Base-by-base conservation (phyloP, 1,284 basidiomycete species). In the Trametes polyzona region DNA sequence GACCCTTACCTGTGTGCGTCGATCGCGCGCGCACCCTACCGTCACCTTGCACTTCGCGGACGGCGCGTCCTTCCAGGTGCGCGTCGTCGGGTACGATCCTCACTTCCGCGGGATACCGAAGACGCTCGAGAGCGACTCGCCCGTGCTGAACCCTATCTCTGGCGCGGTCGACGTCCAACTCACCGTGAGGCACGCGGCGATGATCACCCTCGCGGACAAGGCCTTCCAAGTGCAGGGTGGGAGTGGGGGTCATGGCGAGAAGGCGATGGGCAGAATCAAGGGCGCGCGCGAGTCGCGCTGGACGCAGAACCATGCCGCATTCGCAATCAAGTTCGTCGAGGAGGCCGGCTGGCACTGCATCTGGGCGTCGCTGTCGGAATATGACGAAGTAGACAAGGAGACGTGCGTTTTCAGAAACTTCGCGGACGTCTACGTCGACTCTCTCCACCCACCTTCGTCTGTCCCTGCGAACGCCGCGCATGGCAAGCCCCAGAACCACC, bases 71-170 rank as follows among this genome's bases (percentile, higher is more conserved):
- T 83, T 78, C 65, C 83, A 86, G 68, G 73, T 87, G 46, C 78
- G 79, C 16, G 80, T 87, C 36, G 84, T 86, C 52, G 83, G 83
- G 4, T 87, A 87, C 68, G 74, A 83, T 58, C 84, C 86, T 2
- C 61, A 72, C 14, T 76, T 81, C 64, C 78, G 72, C 36, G 83
- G 83, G 47, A 66, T 86, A 35, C 83, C 84, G 12, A 86, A 84
- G 69, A 73, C 74, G 46, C 76, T 86, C 43, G 84, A 85, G 71
- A 83, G 79, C 76, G 78, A 84, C 65, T 69, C 78, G 17, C 70
- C 71, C 2, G 68, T 82, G 33, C 70, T 83, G 47, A 70, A 75
- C 35, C 72, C 77, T 57, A 27, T 72, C 12, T 69, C 71, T 17
- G 74, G 73, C 37, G 67, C 69, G 52, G 68, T 73, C 29, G 62